Percentiles rank a stretch among this genome's conserved stretches.
phyloP scores from a whole-genome alignment of 331 rosid species.

The Erythrophleum ivorense region DNA sequence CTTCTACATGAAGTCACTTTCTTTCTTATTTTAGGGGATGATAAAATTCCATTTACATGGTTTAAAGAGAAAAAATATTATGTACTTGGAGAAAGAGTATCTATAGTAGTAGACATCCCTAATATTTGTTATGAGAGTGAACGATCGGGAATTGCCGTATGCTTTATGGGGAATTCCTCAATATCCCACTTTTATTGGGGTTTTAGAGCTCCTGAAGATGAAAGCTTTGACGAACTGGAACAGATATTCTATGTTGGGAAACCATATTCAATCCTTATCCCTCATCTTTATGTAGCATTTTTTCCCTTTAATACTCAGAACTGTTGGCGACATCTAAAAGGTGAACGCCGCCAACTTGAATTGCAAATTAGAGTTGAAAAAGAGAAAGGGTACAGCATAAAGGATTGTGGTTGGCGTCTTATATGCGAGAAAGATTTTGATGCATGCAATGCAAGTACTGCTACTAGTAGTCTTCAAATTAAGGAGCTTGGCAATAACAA shows the following conservation, averaged over 20 bases:
- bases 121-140: background rate
- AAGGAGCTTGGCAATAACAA: too few relatives aligned
- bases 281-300: background rate
- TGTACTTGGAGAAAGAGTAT: background rate
- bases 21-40: background rate
- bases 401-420: slow-evolving; percentile 4
- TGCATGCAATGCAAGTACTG: background rate
- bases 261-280: too few relatives aligned
- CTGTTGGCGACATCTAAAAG: background rate
- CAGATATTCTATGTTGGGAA: background rate
- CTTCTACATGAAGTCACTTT: background rate
- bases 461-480: background rate
- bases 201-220: background rate
- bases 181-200: background rate
- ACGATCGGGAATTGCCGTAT: slow-evolving; percentile 13
- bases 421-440: background rate
- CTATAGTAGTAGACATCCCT: background rate
- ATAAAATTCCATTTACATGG: background rate
- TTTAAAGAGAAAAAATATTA: background rate
- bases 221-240: background rate
- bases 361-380: background rate
- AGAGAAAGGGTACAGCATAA: background rate
- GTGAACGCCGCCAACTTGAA: background rate
- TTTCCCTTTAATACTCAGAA: background rate
- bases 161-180: background rate